A percentile compares a stretch with the other conserved stretches of the same genome.
Evolutionary conservation across 2,329 filamentous ascomycete genomes (phyloP).

Genomic region (Fusarium fujikuroi): DNA sequence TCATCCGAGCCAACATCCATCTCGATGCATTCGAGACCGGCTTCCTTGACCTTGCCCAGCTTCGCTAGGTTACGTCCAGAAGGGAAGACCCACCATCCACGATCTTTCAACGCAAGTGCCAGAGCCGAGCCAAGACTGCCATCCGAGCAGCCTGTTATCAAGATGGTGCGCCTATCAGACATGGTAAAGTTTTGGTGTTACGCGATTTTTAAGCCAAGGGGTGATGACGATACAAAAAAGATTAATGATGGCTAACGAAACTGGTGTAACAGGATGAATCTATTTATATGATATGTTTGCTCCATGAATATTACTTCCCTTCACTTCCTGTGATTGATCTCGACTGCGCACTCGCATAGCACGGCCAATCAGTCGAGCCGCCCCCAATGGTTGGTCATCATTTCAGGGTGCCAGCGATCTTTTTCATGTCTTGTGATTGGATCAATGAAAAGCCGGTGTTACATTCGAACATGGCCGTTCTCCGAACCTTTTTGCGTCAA

Average conservation of each 20-base stretch:
- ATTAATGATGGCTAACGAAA: background rate
- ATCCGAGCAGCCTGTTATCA: conserved; percentile 52
- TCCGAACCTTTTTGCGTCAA: background rate
- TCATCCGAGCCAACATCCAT: conserved; percentile 41
- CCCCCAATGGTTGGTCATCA: background rate
- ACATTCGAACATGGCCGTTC: background rate
- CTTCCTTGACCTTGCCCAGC: conserved; percentile 16
- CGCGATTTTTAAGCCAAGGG: accelerated
- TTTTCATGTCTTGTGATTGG: background rate
- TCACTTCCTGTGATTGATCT: background rate
- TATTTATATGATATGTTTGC: background rate
- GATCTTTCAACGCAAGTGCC: conserved; percentile 44
- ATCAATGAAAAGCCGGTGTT: too few relatives aligned
- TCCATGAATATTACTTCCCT: accelerated
- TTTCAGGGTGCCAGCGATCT: background rate
- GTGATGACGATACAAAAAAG: background rate
- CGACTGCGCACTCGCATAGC: background rate
- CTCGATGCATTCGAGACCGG: conserved; percentile 34
- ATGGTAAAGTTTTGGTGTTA: background rate
- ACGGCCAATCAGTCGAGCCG: background rate
- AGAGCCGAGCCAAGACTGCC: conserved; percentile 48
- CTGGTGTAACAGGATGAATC: background rate
- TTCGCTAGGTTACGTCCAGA: conserved; percentile 46
- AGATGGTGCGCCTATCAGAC: conserved; percentile 37
- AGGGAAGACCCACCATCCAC: conserved; percentile 46